Evolutionary conservation across 1,284 basidiomycete species (phyloP), one percentile per base, ranked within the genome.

Genomic region (Cutaneotrichosporon dermatis): DNA sequence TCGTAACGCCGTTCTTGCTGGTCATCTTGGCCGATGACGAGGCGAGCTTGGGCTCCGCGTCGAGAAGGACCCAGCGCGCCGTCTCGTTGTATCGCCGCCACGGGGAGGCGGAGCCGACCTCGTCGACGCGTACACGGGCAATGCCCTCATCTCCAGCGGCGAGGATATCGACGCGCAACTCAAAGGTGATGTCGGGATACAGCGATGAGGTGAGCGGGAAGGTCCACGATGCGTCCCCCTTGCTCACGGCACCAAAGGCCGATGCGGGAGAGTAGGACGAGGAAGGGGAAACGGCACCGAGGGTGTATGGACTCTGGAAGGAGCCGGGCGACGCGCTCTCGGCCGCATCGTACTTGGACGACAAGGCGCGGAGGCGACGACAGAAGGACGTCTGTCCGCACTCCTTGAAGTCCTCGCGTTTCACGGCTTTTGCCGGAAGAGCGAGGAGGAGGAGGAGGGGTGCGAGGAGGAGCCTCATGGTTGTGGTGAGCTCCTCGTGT

Each of bases 341-440:
- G n/a, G 54, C 51, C 2, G 80, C 68, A 50, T 81, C 79, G 12
- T 89, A 87, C 55, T 88, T 84, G 9, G 82, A 80, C 57, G 90
- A 85, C 53, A 96, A 84, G 0, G 87, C 87, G 50, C 92, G 86
- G 54, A 91, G 89, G 63, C 92, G 83, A 51, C 89, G 85, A 80
- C 93, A 96, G 80, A 97, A 96, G 12, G 89, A 90, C 0, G 90
- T 85, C 76, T 96, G 90, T 15, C 83, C 83, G 74, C 93, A 96
- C 62, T 86, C 90, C 79, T 95, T 96, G 82, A 93, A 96, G 77
- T 96, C 90, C 61, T 87, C 83, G 43, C 82, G 73, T 69, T 82
- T 83, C 59, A 82, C 80, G 5, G 73, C 78, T 3, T 61, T 34
- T 1, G 67, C 69, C 10, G 45, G 50, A 12, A 61, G 12, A 25